Percentiles rank a stretch among this genome's conserved stretches.
phyloP scores from a whole-genome alignment of 2,329 filamentous ascomycete species.

The Trichoderma sp. region DNA sequence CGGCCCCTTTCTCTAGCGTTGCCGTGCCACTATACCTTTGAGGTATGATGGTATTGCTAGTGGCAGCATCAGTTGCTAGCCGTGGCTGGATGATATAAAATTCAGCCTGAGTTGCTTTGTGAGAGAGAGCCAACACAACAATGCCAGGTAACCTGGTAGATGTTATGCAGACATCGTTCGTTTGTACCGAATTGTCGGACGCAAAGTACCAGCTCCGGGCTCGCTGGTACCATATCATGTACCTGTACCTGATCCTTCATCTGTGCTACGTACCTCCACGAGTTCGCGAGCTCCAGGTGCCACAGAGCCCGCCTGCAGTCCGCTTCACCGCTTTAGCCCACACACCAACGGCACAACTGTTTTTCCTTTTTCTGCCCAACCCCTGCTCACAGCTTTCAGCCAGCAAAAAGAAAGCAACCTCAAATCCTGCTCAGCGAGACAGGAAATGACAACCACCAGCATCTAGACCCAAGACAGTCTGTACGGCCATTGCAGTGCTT shows the following conservation, averaged over 20 bases:
- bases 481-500: neutral
- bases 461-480: slow-evolving; percentile 1
- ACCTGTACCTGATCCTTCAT: neutral
- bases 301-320: neutral
- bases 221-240: neutral
- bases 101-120: neutral
- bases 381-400: slow-evolving; percentile 14
- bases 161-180: neutral
- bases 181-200: neutral
- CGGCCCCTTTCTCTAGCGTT: neutral
- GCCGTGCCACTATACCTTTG: neutral
- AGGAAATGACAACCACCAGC: neutral
- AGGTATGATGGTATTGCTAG: neutral
- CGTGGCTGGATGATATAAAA: neutral
- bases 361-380: slow-evolving; percentile 20
- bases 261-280: slow-evolving; percentile 1
- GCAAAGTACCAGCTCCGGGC: neutral
- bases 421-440: neutral
- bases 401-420: neutral
- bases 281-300: slow-evolving; percentile 4
- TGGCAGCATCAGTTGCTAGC: neutral
- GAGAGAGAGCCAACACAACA: neutral
- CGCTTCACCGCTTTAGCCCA: slow-evolving; percentile 18
- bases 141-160: neutral
- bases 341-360: slow-evolving; percentile 17